Percentiles rank a stretch among this genome's conserved stretches.
phyloP scores from a whole-genome alignment of 2,329 filamentous ascomycete genomes.

The Balansia obtecta region DNA sequence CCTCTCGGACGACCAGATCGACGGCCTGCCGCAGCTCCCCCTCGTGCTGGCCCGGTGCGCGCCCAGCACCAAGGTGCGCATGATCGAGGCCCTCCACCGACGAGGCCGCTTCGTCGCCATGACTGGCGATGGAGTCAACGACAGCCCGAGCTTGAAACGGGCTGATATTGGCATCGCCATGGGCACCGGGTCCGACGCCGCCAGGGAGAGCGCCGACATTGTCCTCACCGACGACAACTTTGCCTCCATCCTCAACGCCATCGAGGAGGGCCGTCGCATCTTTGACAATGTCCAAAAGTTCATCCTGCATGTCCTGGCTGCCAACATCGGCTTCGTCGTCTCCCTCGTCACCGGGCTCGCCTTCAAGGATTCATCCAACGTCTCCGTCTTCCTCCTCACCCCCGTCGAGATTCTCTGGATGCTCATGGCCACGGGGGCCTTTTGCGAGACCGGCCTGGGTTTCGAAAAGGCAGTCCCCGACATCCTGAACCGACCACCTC shows the following conservation, averaged over 20 bases:
- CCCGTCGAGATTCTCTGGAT: constrained; percentile 66
- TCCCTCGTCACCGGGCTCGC: constrained; percentile 54
- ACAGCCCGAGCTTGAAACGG: constrained; percentile 53
- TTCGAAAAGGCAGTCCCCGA: constrained; percentile 56
- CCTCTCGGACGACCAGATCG: constrained; percentile 51
- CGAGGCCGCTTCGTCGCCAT: constrained; percentile 54
- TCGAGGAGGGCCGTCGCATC: constrained; percentile 59
- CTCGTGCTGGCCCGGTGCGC: constrained; percentile 59
- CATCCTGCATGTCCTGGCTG: constrained; percentile 25
- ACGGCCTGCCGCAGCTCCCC: constrained; percentile 48
- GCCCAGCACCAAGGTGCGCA: constrained; percentile 59
- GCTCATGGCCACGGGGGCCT: constrained; percentile 58
- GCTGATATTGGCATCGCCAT: constrained; percentile 62
- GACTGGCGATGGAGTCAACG: constrained; percentile 63
- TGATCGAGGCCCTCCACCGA: constrained; percentile 61
- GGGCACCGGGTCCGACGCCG: constrained; percentile 59
- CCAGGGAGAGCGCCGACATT: constrained; percentile 55
- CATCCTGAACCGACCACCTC: constrained; percentile 53
- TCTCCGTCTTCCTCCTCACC: constrained; percentile 57
- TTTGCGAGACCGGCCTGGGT: constrained; percentile 61
- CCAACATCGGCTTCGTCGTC: constrained; percentile 56
- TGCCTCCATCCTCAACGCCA: constrained; percentile 55
- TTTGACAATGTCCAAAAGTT: constrained; percentile 68
- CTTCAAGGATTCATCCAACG: constrained; percentile 50
- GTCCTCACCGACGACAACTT: constrained; percentile 64